Percentiles rank a stretch among this genome's conserved stretches.
phyloP scores from a whole-genome alignment of 805 yeast genomes.

The Yarrowia deformans region DNA sequence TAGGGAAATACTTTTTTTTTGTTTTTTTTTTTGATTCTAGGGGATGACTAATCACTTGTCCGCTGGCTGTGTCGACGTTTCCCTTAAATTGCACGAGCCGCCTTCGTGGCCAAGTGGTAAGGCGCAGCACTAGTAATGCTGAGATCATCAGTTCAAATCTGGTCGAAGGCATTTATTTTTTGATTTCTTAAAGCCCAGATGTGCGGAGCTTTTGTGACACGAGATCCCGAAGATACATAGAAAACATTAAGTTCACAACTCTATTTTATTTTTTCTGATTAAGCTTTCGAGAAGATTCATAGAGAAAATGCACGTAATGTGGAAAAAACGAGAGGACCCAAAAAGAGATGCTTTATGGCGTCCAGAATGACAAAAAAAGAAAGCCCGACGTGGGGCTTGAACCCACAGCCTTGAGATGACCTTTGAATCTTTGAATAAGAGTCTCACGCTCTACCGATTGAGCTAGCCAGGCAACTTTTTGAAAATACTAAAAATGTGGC shows the following conservation, averaged over 20 bases:
- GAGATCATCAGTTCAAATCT: slow-evolving; percentile 36
- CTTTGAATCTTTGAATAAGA: slow-evolving; percentile 11
- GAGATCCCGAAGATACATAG: too few relatives aligned
- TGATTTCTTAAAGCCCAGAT: background rate
- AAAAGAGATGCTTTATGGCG: too few relatives aligned
- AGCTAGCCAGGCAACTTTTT: slow-evolving; percentile 36
- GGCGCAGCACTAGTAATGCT: slow-evolving; percentile 35
- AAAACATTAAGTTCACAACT: background rate
- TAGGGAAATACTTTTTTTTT: too few relatives aligned
- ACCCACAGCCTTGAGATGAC: slow-evolving; percentile 39
- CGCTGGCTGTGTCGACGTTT: background rate
- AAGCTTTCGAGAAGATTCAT: background rate
- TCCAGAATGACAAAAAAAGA: background rate
- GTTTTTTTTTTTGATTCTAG: too few relatives aligned
- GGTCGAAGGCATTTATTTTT: slow-evolving; percentile 29
- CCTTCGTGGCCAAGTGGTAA: slow-evolving; percentile 37
- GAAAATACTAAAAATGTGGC: background rate
- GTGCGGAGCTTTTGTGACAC: too few relatives aligned
- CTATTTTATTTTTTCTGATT: background rate
- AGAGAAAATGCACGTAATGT: background rate
- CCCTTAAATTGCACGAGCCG: background rate
- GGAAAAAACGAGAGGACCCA: background rate
- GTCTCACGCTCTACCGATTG: slow-evolving; percentile 40
- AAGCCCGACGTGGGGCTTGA: slow-evolving; percentile 40
- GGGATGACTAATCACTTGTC: background rate